Percentiles rank a stretch among this genome's conserved stretches.
These are phyloP conservation scores for Cochlearia excelsa DNA, from an alignment of 345 rosid genomes.

Conservation along the genomic window DNA sequence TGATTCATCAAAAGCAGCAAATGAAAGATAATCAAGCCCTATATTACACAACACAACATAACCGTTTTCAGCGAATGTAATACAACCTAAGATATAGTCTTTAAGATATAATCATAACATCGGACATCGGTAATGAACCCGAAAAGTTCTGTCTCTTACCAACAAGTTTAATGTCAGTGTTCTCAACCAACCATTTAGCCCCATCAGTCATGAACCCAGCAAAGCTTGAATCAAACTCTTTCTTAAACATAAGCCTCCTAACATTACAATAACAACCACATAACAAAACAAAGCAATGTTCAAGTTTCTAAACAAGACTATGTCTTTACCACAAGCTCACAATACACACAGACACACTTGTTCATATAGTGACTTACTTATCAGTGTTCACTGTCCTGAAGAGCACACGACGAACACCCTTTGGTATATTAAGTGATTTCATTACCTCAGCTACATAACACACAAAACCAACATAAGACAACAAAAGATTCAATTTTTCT, in stretches of 20 bases:
- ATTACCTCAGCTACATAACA: constrained; percentile 55
- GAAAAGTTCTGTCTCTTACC: constrained; percentile 38
- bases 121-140: neutral
- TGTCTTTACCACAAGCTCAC: neutral
- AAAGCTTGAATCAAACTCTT: constrained; percentile 72
- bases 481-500: neutral
- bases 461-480: neutral
- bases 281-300: neutral
- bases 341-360: neutral
- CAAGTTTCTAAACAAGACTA: too few relatives aligned
- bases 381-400: constrained; percentile 90
- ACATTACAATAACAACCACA: constrained; percentile 14
- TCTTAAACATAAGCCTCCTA: constrained; percentile 84
- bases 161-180: constrained; percentile 82
- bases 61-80: neutral
- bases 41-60: neutral
- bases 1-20: constrained; percentile 59
- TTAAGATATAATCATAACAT: neutral
- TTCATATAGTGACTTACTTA: constrained; percentile 40
- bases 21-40: constrained; percentile 82
- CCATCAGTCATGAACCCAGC: constrained; percentile 83
- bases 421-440: constrained; percentile 75
- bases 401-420: constrained; percentile 76
- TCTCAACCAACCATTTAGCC: constrained; percentile 85
- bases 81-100: neutral